A percentile compares a stretch with the other conserved stretches of the same genome.
These are phyloP conservation scores for Russula sp. DNA, from an alignment of 768 basidiomycete species.

Conservation along the genomic window DNA sequence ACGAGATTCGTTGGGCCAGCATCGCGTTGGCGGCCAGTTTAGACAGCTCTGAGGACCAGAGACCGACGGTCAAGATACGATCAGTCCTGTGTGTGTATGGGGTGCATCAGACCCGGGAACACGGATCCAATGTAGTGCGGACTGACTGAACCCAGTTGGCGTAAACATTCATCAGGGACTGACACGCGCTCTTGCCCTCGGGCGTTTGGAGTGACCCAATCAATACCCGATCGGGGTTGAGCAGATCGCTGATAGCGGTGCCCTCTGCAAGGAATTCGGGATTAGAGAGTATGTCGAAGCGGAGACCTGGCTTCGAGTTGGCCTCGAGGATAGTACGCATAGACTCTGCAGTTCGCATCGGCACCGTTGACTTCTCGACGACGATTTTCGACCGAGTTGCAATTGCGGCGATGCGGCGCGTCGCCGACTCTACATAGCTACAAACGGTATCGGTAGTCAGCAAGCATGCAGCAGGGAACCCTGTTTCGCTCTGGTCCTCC, in stretches of 20 bases:
- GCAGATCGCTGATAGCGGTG: conserved; percentile 88
- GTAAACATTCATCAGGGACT: conserved; percentile 74
- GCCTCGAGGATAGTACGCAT: conserved; percentile 99
- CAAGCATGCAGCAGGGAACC: not conserved
- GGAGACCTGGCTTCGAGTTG: conserved; percentile 86
- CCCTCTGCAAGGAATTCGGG: conserved; percentile 99
- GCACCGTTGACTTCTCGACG: conserved; percentile 98
- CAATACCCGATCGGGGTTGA: conserved; percentile 89
- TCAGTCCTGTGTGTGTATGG: conserved; percentile 44
- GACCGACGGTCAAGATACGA: conserved; percentile 85
- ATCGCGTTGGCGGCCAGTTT: conserved; percentile 99
- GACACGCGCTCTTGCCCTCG: conserved; percentile 79
- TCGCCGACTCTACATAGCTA: conserved; percentile 96
- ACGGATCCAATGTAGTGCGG: not conserved
- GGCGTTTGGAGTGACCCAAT: conserved; percentile 92
- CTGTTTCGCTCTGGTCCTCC: not conserved
- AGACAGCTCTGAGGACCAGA: conserved; percentile 98
- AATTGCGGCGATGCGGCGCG: conserved; percentile 90
- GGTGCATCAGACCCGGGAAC: not conserved
- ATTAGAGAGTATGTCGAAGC: conserved; percentile 98
- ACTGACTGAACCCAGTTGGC: conserved; percentile 95
- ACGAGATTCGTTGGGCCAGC: conserved; percentile 98
- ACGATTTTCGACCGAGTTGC: conserved; percentile 94
- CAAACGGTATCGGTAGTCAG: not conserved
- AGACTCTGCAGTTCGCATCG: conserved; percentile 96